Conservation (phyloP, 768 basidiomycete genomes). For the Termitomyces sp. region DNA sequence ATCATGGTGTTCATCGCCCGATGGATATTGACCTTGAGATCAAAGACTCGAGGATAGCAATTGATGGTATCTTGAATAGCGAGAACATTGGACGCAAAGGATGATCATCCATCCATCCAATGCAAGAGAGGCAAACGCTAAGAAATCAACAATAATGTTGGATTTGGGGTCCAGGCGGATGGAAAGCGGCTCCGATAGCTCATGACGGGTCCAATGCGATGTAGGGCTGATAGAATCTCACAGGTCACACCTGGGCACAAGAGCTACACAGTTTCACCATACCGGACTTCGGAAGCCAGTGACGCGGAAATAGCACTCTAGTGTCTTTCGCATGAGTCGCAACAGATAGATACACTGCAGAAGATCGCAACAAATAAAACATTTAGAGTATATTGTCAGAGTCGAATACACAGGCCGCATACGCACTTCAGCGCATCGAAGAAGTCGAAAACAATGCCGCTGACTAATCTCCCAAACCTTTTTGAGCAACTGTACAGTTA, state of each 20-base stretch:
- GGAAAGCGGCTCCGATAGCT: not conserved
- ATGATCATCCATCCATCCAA: no score
- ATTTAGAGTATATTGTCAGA: not conserved
- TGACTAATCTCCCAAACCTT: conserved; percentile 22
- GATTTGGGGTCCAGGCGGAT: not conserved
- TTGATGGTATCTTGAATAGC: not conserved
- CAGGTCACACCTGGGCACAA: no score
- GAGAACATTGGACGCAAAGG: not conserved
- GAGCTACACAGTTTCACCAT: no score
- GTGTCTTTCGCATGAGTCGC: no score
- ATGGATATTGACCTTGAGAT: not conserved
- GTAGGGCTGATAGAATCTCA: no score
- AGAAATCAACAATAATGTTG: no score
- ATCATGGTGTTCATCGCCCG: not conserved
- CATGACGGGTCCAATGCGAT: not conserved
- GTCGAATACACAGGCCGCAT: no score
- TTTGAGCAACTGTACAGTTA: conserved; percentile 41
- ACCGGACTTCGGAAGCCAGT: no score
- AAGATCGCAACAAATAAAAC: no score
- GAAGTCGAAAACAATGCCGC: conserved; percentile 9
- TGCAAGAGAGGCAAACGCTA: not conserved
- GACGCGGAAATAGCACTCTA: no score
- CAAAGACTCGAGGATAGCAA: not conserved
- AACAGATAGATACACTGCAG: no score
- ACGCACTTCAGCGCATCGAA: no score